Evolutionary conservation across 257 asterid species (phyloP), one percentile per base, ranked within the genome.

Genomic region (Jacaranda mimosifolia): DNA sequence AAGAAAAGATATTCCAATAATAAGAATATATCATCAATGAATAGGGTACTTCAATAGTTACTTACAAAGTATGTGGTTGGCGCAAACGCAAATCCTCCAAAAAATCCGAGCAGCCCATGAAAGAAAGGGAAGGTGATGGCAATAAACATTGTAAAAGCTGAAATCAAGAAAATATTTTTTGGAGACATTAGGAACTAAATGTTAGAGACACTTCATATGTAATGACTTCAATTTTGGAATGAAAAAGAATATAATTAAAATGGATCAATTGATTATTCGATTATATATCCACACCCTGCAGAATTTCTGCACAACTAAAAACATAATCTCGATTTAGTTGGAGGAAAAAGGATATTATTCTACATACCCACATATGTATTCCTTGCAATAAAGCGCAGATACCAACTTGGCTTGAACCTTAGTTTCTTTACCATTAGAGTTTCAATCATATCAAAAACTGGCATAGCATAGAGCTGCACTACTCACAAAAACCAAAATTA

Each of bases 41-140:
- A 26, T 26, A 26, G 32, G 32, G 32, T 26, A 26, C 32, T 26
- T 26, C 32, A 1, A 9, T 21, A 40, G 21, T 46, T 1, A 17
- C 86, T 79, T 52, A 80, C 85, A 12, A 80, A 84, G 46, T 80
- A 81, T 6, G 87, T 77, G 15, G 87, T 84, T 17, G 87, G 87
- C 0, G 85, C 85, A 10, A 80, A 81, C 7, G 83, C 87, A 49
- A 83, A 83, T 39, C 85, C 87, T 53, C 84, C 85, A 13, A 83
- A 83, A 19, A 83, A 83, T 48, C 77, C 83, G 51, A 84, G 83
- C 9, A 84, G 83, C 15, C 71, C 87, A 5, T 51, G 58, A 12
- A 84, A 84, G 83, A 80, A 84, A 57, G 87, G 87, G 73, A 84
- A 74, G 5, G 81, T 77, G 6, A 77, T 42, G 66, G 80, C 87